A percentile compares a stretch with the other conserved stretches of the same genome.
These are phyloP conservation scores for Suillus tomentosus DNA, from an alignment of 768 basidiomycete species.

Conservation along the genomic window DNA sequence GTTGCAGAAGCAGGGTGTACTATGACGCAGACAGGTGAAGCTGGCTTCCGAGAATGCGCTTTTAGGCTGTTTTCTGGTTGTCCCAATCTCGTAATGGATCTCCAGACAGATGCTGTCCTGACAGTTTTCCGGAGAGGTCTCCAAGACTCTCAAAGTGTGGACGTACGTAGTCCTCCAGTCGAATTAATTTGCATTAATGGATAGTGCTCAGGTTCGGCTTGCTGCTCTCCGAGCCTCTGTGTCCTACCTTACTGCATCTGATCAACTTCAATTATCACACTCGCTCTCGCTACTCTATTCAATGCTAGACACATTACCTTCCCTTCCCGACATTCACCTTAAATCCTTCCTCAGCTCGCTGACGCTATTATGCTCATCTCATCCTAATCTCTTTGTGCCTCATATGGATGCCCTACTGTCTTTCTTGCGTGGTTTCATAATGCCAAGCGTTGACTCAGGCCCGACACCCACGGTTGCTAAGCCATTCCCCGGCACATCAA, in stretches of 20 bases:
- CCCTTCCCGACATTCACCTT: slow-evolving; percentile 53
- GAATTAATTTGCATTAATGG: slow-evolving; percentile 10
- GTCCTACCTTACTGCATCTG: slow-evolving; percentile 66
- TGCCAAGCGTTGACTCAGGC: slow-evolving; percentile 58
- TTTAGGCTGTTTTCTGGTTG: slow-evolving; percentile 74
- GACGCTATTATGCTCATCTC: slow-evolving; percentile 69
- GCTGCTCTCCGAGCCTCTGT: slow-evolving; percentile 72
- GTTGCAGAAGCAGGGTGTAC: slow-evolving; percentile 18
- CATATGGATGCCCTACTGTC: slow-evolving; percentile 68
- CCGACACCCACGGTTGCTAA: slow-evolving; percentile 56
- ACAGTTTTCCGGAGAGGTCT: slow-evolving; percentile 67
- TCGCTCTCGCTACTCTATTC: slow-evolving; percentile 62
- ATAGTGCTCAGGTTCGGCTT: slow-evolving; percentile 57
- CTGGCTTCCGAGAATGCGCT: slow-evolving; percentile 57
- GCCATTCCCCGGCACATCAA: slow-evolving; percentile 39
- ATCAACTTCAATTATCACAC: slow-evolving; percentile 60
- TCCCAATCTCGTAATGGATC: slow-evolving; percentile 75
- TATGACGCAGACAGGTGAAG: slow-evolving; percentile 47
- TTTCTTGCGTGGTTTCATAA: slow-evolving; percentile 72
- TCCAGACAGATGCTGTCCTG: slow-evolving; percentile 70
- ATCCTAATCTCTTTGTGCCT: slow-evolving; percentile 71
- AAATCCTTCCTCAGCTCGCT: slow-evolving; percentile 68
- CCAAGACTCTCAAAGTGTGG: slow-evolving; percentile 64
- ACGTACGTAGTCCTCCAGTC: slow-evolving; percentile 38
- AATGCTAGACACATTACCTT: slow-evolving; percentile 74